Evolutionary conservation across 2,329 filamentous ascomycete species (phyloP), one percentile per base, ranked within the genome.

Genomic region (Verticillium alfalfae): DNA sequence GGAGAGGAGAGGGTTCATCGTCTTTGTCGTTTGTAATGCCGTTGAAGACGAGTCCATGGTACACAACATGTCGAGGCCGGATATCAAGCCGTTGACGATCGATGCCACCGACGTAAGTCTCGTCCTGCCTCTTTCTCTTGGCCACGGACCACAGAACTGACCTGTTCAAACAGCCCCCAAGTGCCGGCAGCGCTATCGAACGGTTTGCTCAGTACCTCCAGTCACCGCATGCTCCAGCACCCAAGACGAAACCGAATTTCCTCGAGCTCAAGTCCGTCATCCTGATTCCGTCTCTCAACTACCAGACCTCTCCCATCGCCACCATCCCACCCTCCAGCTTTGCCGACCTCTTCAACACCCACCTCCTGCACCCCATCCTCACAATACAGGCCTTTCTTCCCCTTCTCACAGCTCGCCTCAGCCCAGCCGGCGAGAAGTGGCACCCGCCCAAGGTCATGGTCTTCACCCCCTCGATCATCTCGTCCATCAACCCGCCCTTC

Each of bases 341-440:
- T 79, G 91, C 92, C 66, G 92, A 97, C 71, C 89, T 93, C 38
- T 87, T 98, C 73, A 97, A 97, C 75, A 94, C 92, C 16, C 93
- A 96, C 70, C 84, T 99, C 13, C 84, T 98, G 60, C 90, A 93
- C 62, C 94, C 94, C 1, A 92, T 98, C 67, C 84, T 96, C 59
- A 93, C 91, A 5, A 88, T 93, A 45, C 93, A 97, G 76, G 85
- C 91, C 60, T 95, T 98, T 77, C 82, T 98, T n/a, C 90, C 90
- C 0, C 85, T 93, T 36, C 82, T 93, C 59, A 90, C 85, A 3
- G 81, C 82, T 12, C 82, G 86, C 60, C 82, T 89, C 60, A 81
- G 77, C 71, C 82, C 78, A 58, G 80, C 78, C 59, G 76, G 76
- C 59, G 78, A 81, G 66, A 75, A 84, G 78, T 73, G 76, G 72